Base-by-base conservation (phyloP, 2,329 filamentous ascomycete genomes). In the Trichoderma simmonsii region DNA sequence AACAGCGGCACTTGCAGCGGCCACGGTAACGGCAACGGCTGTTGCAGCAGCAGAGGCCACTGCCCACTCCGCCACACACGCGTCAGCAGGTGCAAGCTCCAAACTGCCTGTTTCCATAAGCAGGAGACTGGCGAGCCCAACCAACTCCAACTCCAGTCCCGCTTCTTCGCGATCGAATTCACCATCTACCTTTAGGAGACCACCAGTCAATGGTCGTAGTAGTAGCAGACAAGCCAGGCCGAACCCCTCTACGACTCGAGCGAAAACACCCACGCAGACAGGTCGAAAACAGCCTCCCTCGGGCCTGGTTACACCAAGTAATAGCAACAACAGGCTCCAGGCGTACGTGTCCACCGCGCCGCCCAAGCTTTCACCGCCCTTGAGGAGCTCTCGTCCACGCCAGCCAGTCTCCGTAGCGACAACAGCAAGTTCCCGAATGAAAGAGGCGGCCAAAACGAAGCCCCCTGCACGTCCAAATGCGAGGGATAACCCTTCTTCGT, bases 351-450 rank as follows among this genome's bases (percentile, higher is more conserved):
- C 91, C 71, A 85, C 89, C 39, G 89, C 86, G 57, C 85, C 86
- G 21, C 89, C 92, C 0, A 93, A 93, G 78, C 86, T 91, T 39
- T 97, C 94, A 1, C 93, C 94, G 4, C 89, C 91, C 11, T 83
- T 97, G 63, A 89, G 94, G 78, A 96, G 93, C 78, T 96, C 93
- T 56, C 87, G 93, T 56, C 93, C 93, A n/a, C 87, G 93, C 66
- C 91, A 93, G 77, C 91, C 92, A 9, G 90, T 97, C 26, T 93
- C 93, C 11, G 85, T 89, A 70, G 92, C 92, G n/a, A 88, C 88
- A 3, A 92, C 92, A n/a, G 85, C 90, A 36, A 89, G 90, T 70
- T 92, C 92, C 43, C 88, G 91, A 71, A 88, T 90, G 76, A 91
- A 87, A 78, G 87, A 89, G 63, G 84, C 87, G 5, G 91, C 92